Evolutionary conservation across 768 basidiomycete species (phyloP), one percentile per base, ranked within the genome.

Genomic region (Chalciporus pseudorubinellus): DNA sequence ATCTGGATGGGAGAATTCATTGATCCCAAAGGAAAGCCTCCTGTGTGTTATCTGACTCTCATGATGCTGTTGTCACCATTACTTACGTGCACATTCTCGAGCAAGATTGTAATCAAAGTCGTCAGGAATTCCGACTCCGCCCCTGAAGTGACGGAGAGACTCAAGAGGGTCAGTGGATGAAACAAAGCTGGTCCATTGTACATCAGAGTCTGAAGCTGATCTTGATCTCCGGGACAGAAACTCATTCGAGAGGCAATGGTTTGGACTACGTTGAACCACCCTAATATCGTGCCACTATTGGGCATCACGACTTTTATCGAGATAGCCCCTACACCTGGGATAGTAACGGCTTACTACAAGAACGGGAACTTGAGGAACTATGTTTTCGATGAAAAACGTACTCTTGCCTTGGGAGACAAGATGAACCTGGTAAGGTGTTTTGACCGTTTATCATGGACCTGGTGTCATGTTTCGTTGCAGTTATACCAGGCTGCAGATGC

Each of bases 331-430:
- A 18, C 54, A 19, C 63, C 66, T 28, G 62, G 57, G 12, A 28
- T 66, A 13, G 59, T 68, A 3, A 64, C 67, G 1, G 58, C 57
- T 7, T 70, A 59, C 18, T 68, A 66, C 50, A 46, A 54, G 36
- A 58, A 58, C 0, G 56, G 57, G 42, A 62, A 53, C 39, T 9
- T 70, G 50, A 54, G 49, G 14, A 55, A 44, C 4, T 60, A 64
- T 22, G 40, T 64, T 16, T 9, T 29, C 7, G 22, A 19, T 31
- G 52, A 50, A 3, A 39, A 21, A 6, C 50, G 61, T 21, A 20
- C 50, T 4, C 43, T 45, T 26, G 34, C 16, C 16, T 36, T 36
- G 3, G 31, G 28, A 12, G 22, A 43, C 21, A 64, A 58, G 43
- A 46, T 70, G 52, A 53, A 56, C 33, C 46, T 68, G 40, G 67